Evolutionary conservation across 1,284 basidiomycete genomes (phyloP), one percentile per base, ranked within the genome.

Genomic region (Salmacisia buchloeana): DNA sequence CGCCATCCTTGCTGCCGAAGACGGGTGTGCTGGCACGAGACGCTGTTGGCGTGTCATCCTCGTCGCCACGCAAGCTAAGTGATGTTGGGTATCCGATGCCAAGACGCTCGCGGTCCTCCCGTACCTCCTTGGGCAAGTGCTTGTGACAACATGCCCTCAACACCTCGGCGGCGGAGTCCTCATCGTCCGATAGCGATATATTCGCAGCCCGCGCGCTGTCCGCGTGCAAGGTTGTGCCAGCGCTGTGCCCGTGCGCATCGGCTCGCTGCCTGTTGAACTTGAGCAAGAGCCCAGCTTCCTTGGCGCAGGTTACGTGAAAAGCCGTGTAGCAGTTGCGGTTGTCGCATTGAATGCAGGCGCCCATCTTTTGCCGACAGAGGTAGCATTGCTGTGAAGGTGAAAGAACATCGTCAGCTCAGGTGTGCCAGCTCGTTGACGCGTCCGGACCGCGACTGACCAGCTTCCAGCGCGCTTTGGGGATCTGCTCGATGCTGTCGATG

Each of bases 301-400:
- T 84, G 0, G 94, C 96, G 76, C 96, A 99, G 0, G 94, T 96
- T 1, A 91, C 86, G 78, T 99, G 96, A 74, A 97, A 98, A 0
- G 96, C 94, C 2, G 89, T 85, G 80, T 92, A 94, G 81, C 96
- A 98, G 1, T 86, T 89, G 10, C 87, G 84, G 81, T 93, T 94
- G 69, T 89, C 89, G 81, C 96, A 99, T 80, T 98, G 96, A 49
- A 99, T 96, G 80, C 94, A 97, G 0, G 96, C 94, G 3, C 96
- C 96, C 68, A 86, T 84, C 61, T 86, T 84, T 56, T 89, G 82
- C 56, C 88, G 88, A 78, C 94, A 98, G 33, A 97, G 82, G 9
- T 87, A 89, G 80, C 94, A 99, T 82, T 74, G 70, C 39, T 41
- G 49, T 59, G 12, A 13, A 7, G 29, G 49, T 6, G 41, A 31